These are phyloP conservation scores for Populus simonii DNA, from an alignment of 345 rosid species.

Conservation along the genomic window DNA sequence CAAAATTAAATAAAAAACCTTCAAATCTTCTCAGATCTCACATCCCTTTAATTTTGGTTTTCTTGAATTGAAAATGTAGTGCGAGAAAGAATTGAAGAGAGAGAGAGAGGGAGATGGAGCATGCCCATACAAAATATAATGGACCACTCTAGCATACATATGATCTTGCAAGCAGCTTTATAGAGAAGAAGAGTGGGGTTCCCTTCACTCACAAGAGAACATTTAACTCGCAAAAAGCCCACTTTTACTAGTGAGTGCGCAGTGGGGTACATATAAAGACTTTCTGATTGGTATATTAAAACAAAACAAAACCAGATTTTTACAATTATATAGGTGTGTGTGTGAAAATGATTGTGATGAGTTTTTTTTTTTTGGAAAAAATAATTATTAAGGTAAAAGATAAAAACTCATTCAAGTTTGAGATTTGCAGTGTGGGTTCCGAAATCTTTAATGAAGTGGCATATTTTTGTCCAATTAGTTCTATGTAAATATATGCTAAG, in stretches of 20 bases:
- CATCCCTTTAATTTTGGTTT: not conserved
- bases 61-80: constrained; percentile 1
- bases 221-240: constrained; percentile 20
- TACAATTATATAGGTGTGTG: too few relatives aligned
- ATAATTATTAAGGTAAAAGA: too few relatives aligned
- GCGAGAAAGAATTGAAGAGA: constrained; percentile 7
- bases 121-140: constrained; percentile 27
- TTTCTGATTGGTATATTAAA: constrained; percentile 3
- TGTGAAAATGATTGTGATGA: too few relatives aligned
- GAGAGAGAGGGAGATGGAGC: constrained; percentile 11
- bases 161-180: constrained; percentile 49
- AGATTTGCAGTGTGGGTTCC: too few relatives aligned
- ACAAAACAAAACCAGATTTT: not conserved
- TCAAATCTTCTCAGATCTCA: constrained; percentile 31
- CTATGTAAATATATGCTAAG: too few relatives aligned
- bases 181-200: constrained; percentile 40
- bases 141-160: constrained; percentile 59
- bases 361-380: too few relatives aligned
- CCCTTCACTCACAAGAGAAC: constrained; percentile 18
- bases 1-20: not conserved
- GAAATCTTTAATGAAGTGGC: too few relatives aligned
- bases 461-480: too few relatives aligned
- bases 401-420: too few relatives aligned
- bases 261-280: constrained; percentile 36
- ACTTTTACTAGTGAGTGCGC: constrained; percentile 44